Evolutionary conservation across 2,329 filamentous ascomycete genomes (phyloP).

Genomic region (Didymosphaeria variabile): DNA sequence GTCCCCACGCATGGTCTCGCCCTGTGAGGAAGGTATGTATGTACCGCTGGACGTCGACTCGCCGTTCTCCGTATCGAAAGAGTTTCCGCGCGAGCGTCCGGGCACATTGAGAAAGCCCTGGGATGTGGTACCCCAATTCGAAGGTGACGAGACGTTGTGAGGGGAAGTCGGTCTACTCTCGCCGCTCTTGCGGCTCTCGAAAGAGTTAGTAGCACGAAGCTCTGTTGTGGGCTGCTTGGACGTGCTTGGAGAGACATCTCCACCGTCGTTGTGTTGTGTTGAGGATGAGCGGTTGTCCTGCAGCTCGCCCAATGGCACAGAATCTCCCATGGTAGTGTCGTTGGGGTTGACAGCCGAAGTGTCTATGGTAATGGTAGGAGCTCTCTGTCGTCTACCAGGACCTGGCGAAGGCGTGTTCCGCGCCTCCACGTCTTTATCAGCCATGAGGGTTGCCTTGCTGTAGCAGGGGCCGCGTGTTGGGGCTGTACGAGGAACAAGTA

Average conservation of each 20-base stretch:
- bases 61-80: conserved; percentile 66
- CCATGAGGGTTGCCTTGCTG: conserved; percentile 39
- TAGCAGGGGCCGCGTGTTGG: conserved; percentile 22
- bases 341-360: conserved; percentile 57
- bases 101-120: conserved; percentile 71
- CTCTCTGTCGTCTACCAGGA: conserved; percentile 49
- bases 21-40: conserved; percentile 59
- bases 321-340: conserved; percentile 45
- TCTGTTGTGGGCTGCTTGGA: conserved; percentile 53
- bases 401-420: conserved; percentile 39
- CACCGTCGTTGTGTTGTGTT: conserved; percentile 27
- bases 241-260: conserved; percentile 35
- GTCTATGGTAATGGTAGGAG: conserved; percentile 63
- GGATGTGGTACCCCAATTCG: conserved; percentile 60
- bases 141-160: conserved; percentile 72
- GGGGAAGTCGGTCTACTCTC: conserved; percentile 72
- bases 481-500: conserved; percentile 24
- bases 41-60: conserved; percentile 67
- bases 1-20: conserved; percentile 53
- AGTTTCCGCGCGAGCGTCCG: conserved; percentile 70
- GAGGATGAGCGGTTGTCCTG: conserved; percentile 38
- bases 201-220: conserved; percentile 65
- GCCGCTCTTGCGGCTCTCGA: conserved; percentile 70
- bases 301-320: conserved; percentile 44
- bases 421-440: conserved; percentile 34